A percentile compares a stretch with the other conserved stretches of the same genome.
phyloP scores from a whole-genome alignment of 2,329 filamentous ascomycete genomes.

The Harringtonia lauricola region DNA sequence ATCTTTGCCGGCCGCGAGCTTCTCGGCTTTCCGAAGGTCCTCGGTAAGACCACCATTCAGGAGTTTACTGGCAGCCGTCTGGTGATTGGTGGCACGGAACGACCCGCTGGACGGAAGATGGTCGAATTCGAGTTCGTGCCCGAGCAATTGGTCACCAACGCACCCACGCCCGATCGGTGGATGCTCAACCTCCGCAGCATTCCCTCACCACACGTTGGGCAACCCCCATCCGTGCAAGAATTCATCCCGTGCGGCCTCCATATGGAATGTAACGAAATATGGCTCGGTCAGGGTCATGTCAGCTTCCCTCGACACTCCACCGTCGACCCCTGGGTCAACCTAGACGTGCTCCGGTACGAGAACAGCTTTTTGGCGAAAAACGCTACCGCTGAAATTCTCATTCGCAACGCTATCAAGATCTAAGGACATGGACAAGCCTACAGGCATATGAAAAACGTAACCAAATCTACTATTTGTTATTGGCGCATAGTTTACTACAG shows the following conservation, averaged over 20 bases:
- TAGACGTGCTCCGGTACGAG: constrained; percentile 1
- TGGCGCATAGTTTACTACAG: too few relatives aligned
- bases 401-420: not conserved
- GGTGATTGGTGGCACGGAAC: not conserved
- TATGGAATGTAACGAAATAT: not conserved
- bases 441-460: too few relatives aligned
- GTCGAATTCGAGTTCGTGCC: constrained; percentile 1
- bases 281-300: not conserved
- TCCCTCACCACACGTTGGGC: not conserved
- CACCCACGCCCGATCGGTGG: not conserved
- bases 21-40: constrained; percentile 2
- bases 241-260: not conserved
- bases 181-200: constrained; percentile 2
- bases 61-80: not conserved
- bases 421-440: too few relatives aligned
- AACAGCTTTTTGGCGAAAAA: not conserved
- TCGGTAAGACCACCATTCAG: not conserved
- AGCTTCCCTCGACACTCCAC: not conserved
- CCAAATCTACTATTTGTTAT: too few relatives aligned
- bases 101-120: not conserved
- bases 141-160: not conserved
- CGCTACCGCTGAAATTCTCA: not conserved
- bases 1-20: constrained; percentile 1
- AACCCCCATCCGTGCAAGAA: not conserved
- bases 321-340: not conserved